Evolutionary conservation across 495 filamentous ascomycete genomes (phyloP), one percentile per base, ranked within the genome.

Genomic region (Geoglossum glabrum): DNA sequence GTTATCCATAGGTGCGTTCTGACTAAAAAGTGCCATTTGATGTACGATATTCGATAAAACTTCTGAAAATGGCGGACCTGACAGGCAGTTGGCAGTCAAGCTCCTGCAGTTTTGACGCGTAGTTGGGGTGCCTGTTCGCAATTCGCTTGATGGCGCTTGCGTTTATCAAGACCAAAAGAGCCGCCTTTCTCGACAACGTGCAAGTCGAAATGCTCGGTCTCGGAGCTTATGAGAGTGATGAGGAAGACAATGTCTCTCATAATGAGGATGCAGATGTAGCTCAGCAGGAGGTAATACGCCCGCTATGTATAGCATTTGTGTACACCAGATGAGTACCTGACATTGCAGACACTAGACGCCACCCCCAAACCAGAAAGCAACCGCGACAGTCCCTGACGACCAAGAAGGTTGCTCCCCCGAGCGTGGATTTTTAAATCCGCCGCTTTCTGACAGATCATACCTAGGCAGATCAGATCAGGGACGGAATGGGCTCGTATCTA

Each of bases 21-120:
- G 59, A 56, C 62, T 61, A 64, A 67, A 68, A 57, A 68, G 30
- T 57, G 67, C 68, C 71, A 73, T 73, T 57, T 67, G 55, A 4
- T n/a, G 25, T 52, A 19, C 17, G 28, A 13, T 27, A 1, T 27
- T 27, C 17, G 28, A 30, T 52, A 30, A 21, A 30, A 0, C 49
- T 52, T 52, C 23, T 1, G 11, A 52, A 31, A n/a, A 52, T 30
- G 49, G 26, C 25, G 7, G 26, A 31, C 25, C 30, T 27, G 23
- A 27, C 6, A 13, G 54, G 31, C 11, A 56, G 54, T 38, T 38
- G 3, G 4, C n/a, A 33, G 28, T 15, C 28, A 27, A 55, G 21
- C 34, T 55, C 19, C 54, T 4, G 23, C n/a, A 54, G 23, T n/a
- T 27, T 56, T 56, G 54, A 56, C 54, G 54, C 54, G 54, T 27